These are phyloP conservation scores for Phyllosticta ampelicida DNA, from an alignment of 2,329 filamentous ascomycete genomes.

Conservation along the genomic window DNA sequence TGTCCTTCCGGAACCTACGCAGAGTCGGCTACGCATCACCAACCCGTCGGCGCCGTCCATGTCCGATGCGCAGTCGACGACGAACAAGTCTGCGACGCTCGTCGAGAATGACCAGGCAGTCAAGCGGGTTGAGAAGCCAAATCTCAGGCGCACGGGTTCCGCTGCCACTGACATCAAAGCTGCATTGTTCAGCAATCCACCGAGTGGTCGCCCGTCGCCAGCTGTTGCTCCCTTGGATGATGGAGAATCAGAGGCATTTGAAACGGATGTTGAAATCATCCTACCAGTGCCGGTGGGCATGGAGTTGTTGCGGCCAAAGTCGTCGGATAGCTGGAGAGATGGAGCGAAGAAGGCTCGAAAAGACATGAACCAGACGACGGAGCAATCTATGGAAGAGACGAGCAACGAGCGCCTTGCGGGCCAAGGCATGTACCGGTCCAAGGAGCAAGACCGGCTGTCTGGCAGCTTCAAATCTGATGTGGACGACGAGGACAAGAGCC, in stretches of 20 bases:
- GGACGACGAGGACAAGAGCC: background rate
- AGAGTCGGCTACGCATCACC: background rate
- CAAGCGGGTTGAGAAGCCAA: background rate
- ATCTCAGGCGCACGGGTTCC: background rate
- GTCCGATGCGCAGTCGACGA: background rate
- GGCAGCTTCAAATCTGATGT: background rate
- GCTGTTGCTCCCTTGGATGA: background rate
- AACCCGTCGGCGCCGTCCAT: background rate
- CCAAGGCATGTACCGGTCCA: conserved; percentile 4
- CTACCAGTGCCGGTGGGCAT: background rate
- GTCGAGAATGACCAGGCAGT: background rate
- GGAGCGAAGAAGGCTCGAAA: background rate
- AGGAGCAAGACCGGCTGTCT: background rate
- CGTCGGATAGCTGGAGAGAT: background rate
- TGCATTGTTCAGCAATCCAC: conserved; percentile 11
- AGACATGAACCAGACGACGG: background rate
- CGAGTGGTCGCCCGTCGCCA: background rate
- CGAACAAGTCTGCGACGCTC: background rate
- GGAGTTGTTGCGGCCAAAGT: background rate
- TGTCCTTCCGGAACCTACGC: conserved; percentile 7
- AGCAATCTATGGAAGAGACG: background rate
- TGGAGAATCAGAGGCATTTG: background rate
- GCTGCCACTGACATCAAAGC: conserved; percentile 5
- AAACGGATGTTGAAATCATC: background rate
- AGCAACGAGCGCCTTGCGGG: conserved; percentile 9